Base-by-base conservation (phyloP, 306 rosid genomes). In the Oxytropis ochrocephala region DNA sequence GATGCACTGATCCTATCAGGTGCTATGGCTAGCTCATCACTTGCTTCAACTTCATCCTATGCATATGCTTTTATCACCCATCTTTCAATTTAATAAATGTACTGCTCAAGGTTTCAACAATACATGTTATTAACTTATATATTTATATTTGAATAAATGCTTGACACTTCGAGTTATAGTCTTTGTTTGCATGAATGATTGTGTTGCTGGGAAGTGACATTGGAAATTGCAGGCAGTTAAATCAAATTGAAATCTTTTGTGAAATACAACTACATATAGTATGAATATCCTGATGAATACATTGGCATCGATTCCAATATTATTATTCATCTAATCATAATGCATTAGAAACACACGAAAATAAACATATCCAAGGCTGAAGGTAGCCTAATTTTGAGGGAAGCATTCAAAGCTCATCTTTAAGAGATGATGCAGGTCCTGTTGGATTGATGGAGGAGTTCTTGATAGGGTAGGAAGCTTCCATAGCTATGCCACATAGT, bases 401-500 rank as follows among this genome's bases (percentile, higher is more conserved):
- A 16, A 12, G 64, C 27, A 56, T 72, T 78, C 39, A 89, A 77
- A 89, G 90, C 48, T 89, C 96, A 24, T 89, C 96, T 75, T 71
- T 85, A 11, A 50, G 63, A 49, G 75, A 51, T 38, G 75, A 70
- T 29, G 80, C 9, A 5, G 56, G 30, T 54, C 50, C 72, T 49
- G 58, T 57, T 63, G 97, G 88, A 55, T 81, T 84, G 1, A 4
- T 21, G 35, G 86, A 60, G 13, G 95, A 82, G 61, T 68, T 79
- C 84, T 87, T 95, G 80, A 87, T 50, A 17, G 99, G 99, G 74
- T 91, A 95, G 11, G 96, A 95, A 75, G 99, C 87, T 51, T 67
- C 75, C 89, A 84, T 86, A 8, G 95, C 90, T 59, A 91, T 84
- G 75, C 97, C 95, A 44, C 95, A 95, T 7, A 78, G 72, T 5